Evolutionary conservation across 2,329 filamentous ascomycete genomes (phyloP), one percentile per base, ranked within the genome.

Genomic region (Lecanoromycetidae sp.): DNA sequence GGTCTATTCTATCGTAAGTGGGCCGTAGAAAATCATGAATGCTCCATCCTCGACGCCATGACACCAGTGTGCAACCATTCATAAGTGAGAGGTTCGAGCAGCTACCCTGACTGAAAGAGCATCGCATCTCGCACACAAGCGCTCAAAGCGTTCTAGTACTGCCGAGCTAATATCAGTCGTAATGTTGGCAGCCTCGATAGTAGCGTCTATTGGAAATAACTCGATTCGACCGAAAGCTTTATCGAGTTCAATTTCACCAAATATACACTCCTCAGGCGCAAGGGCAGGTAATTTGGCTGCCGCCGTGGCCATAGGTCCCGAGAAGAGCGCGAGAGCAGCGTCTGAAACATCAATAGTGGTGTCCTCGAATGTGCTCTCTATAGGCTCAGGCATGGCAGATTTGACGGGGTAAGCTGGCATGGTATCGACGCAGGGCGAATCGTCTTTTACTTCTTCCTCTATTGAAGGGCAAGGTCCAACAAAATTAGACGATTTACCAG

Each of bases 401-500:
- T 44, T 53, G 48, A 25, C 50, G 38, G 41, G 13, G 56, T 59
- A 35, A 44, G 63, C 43, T 56, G 59, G 49, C 25, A 63, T 61
- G 25, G 60, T 61, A 52, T 75, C 67, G 37, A 77, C 61, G 45
- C 65, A 58, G 22, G 73, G 72, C 19, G 66, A 61, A 50, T 74
- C 69, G 10, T 67, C 59, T 63, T 77, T 78, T 50, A 64, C 57
- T 40, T 67, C 57, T 40, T 67, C 62, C 33, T 72, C 68, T 4
- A 61, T 58, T 3, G 63, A 33, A 38, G 54, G 51, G 30, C 69
- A 66, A n/a, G 60, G 57, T 45, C 69, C 70, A 7, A 75, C 66
- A 44, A 75, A 69, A 61, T 71, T 73, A 33, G 73, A 75, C 0
- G 72, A 66, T 72, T 91, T 91, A 58, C 83, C 84, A 4, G 80